phyloP scores from a whole-genome alignment of 331 rosid genomes.

The Quercus tomentella region DNA sequence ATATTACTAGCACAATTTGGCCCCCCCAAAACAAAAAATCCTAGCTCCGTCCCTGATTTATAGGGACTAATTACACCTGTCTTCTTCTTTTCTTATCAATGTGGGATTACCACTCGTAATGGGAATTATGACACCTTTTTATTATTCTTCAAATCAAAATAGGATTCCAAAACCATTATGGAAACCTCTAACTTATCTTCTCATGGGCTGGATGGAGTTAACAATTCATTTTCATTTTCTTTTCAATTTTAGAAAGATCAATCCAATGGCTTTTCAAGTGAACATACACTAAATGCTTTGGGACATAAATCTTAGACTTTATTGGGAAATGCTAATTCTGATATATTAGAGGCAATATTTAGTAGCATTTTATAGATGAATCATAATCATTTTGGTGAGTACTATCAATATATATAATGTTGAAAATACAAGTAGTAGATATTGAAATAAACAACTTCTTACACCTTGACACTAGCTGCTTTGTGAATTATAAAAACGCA shows the following conservation, averaged over 20 bases:
- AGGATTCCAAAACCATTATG: no score
- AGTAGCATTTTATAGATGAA: background rate
- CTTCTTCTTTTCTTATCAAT: no score
- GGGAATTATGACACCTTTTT: no score
- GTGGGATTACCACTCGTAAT: no score
- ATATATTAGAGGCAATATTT: no score
- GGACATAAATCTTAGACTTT: background rate
- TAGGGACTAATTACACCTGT: no score
- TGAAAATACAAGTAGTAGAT: background rate
- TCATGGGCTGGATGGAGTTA: no score
- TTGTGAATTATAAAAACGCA: conserved; percentile 7
- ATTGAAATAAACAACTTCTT: background rate
- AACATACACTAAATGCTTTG: background rate
- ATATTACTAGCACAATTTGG: no score
- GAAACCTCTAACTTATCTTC: no score
- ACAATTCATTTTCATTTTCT: background rate
- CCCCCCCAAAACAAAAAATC: no score
- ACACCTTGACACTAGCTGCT: background rate
- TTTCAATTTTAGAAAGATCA: background rate
- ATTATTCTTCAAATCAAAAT: no score
- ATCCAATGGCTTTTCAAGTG: background rate
- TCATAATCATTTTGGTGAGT: background rate
- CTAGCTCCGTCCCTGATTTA: no score
- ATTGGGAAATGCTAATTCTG: background rate
- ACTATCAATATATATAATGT: background rate